Evolutionary conservation across 176 grass and related monocot species (phyloP), one percentile per base, ranked within the genome.

Genomic region (Rhynchospora pubera): DNA sequence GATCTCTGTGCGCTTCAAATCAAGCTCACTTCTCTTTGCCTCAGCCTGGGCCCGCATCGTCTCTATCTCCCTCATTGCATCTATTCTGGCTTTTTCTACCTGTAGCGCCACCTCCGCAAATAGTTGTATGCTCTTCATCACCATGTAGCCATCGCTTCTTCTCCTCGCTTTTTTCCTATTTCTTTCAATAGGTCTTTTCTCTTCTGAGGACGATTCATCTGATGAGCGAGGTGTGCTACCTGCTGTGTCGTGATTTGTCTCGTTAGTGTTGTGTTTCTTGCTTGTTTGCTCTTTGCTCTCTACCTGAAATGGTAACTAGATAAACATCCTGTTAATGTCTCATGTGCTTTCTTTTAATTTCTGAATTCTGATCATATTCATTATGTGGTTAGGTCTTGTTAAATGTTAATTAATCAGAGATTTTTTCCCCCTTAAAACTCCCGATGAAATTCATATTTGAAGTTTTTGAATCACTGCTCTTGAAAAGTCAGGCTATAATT

Each of bases 1-100:
- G 63, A 99, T 99, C 70, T 99, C 92, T 0, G 96, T 95, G 44
- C 87, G 87, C 86, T 91, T 95, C 69, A 99, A 86, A 82, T 99
- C 96, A 84, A 93, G 91, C 70, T 99, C 96, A 23, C 89, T 91
- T 64, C 87, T 87, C 61, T 80, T 91, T 9, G 94, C 86, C 84
- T 99, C 96, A 8, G 89, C 82, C 73, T 99, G 92, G 30, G 83
- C 82, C 69, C 91, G 85, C 76, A 95, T 91, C 73, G 83, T 87
- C 80, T 95, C 96, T 0, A 93, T 88, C 7, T 99, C 92, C 83
- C 92, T 86, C 58, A 91, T 87, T 79, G 91, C 88, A 66, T 95
- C 96, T 85, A 99, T 83, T 32, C 91, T 94, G 11, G 89, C 90
- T 2, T 79, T 82, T 67, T 99, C 96, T 30, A 94, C 82, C 79